Percentiles rank a stretch among this genome's conserved stretches.
Evolutionary conservation across 768 basidiomycete species (phyloP).

Genomic region (Mycena filopes): DNA sequence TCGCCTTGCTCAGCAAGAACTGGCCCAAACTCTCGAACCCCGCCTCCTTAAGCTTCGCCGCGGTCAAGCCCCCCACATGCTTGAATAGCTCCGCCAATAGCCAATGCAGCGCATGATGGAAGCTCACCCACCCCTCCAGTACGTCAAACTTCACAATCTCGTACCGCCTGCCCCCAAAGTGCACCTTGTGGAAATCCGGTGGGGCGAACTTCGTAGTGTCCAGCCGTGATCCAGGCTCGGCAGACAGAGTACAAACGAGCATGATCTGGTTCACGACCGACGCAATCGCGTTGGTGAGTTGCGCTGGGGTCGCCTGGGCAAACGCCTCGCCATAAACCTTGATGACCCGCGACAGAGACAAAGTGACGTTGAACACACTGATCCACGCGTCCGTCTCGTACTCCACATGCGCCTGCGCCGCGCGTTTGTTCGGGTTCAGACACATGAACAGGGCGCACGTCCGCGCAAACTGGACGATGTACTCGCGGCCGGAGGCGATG

Average conservation of each 20-base stretch:
- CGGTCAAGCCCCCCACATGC: slow-evolving; percentile 75
- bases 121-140: slow-evolving; percentile 85
- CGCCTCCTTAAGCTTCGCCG: slow-evolving; percentile 60
- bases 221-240: slow-evolving; percentile 57
- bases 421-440: slow-evolving; percentile 90
- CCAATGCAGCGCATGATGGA: slow-evolving; percentile 94
- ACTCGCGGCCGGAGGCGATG: slow-evolving; percentile 74
- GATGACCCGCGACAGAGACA: slow-evolving; percentile 89
- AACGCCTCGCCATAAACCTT: slow-evolving; percentile 91
- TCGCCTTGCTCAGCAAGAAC: slow-evolving; percentile 68
- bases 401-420: slow-evolving; percentile 86
- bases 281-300: slow-evolving; percentile 73
- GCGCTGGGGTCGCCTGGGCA: slow-evolving; percentile 61
- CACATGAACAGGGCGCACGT: slow-evolving; percentile 94
- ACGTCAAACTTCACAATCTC: slow-evolving; percentile 84
- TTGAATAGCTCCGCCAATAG: slow-evolving; percentile 89
- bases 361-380: slow-evolving; percentile 93
- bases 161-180: slow-evolving; percentile 69
- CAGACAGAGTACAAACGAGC: slow-evolving; percentile 73
- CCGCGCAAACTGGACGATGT: slow-evolving; percentile 76
- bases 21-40: slow-evolving; percentile 68
- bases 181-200: slow-evolving; percentile 71
- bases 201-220: slow-evolving; percentile 74
- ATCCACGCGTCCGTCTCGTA: slow-evolving; percentile 99
- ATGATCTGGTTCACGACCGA: slow-evolving; percentile 79